Base-by-base conservation (phyloP, 768 basidiomycete genomes). In the Chalciporus pseudorubinellus region DNA sequence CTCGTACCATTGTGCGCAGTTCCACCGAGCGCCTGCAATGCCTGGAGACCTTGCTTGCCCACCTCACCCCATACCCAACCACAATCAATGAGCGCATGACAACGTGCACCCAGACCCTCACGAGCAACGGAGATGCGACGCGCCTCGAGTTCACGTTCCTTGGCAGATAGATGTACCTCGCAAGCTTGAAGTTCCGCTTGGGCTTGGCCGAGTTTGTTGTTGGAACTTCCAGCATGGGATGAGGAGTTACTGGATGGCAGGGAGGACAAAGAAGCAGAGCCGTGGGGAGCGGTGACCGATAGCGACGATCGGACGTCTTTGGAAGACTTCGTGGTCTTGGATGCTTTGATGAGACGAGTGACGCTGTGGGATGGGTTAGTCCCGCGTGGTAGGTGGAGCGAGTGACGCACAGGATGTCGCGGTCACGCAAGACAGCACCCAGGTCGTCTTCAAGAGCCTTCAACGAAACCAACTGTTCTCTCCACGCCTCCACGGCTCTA, bases 161-260 rank as follows among this genome's bases (percentile, higher is more conserved):
- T 89, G 22, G 70, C 52, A 0, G 84, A 84, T 2, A 93, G 75
- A 48, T 86, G 86, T 0, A 79, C 73, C 62, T 93, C 90, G 65
- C 91, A 93, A 9, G 88, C 91, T 59, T 90, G 89, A 18, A 92
- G 73, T 56, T 92, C 87, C 0, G 84, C 72, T 57, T 92, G 90
- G 0, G 89, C 88, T 3, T 80, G 70, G 0, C 73, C 72, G 8
- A 89, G 75, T 61, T 88, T 89, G 16, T 70, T 41, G 39, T 53
- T 68, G 28, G 63, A 55, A 16, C 46, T 54, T 19, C 59, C 56
- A 20, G 59, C 50, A 18, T 55, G 29, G 26, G 28, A 12, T 7
- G 59, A 51, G 50, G 60, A 63, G 56, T 65, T 63, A 18, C 65
- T 56, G 2, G 74, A 72, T 0, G 68, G 61, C 16, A 77, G 59